Evolutionary conservation across 805 yeast genomes (phyloP), one percentile per base, ranked within the genome.

Genomic region (Debaryomyces prosopidis): DNA sequence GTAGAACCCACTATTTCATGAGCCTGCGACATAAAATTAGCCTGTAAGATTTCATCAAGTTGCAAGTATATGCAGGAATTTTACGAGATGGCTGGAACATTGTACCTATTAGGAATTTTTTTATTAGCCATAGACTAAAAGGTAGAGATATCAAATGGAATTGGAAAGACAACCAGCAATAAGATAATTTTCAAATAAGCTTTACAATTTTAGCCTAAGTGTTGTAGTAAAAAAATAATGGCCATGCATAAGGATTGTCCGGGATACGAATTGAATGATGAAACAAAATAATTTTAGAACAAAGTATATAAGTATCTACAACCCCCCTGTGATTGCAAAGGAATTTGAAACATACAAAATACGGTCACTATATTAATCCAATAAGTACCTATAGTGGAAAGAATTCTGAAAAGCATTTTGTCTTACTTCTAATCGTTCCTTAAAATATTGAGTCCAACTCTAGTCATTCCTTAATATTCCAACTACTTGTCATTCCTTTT

Each of bases 391-490:
- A 23, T 23, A 23, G 26, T 4, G 5, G 26, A 23, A 30, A 30
- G 16, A 14, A 30, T 14, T 30, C 16, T 3, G 7, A 11, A 30
- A 30, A 30, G 6, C 16, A 30, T 30, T 14, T 30, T 30, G 26
- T 30, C 33, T 30, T 8, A 30, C 16, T 30, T 14, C 11, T 14
- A n/a, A 11, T 3, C 14, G 33, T n/a, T 14, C 33, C 16, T 14
- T 30, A 30, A 30, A 30, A 30, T 8, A n/a, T 30, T 16, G 23
- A 34, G 37, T 34, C 39, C 36, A 36, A 42, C 45, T 42, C 18
- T 19, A 36, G 36, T 42, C 40, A 36, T 34, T 36, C 45, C 19
- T 42, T 35, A 16, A 30, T 10, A n/a, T 30, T 42, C 23, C 33
- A 30, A 35, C 23, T 36, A 12, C 9, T 35, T 23, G 26, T 40